Conservation (phyloP, 306 rosid genomes). For the Ormosia semicastrata region DNA sequence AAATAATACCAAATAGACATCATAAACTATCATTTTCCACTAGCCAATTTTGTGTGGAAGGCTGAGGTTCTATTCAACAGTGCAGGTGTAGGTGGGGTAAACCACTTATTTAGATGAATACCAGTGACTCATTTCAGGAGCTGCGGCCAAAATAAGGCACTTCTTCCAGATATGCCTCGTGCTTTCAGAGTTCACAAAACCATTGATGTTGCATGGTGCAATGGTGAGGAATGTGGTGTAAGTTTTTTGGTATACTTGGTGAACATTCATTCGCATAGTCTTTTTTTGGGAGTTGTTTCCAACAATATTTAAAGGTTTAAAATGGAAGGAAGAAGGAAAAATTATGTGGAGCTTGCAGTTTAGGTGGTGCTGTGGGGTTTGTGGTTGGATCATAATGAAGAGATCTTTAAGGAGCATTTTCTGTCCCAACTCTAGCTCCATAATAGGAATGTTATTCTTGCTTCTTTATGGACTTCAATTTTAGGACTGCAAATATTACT, state of each 20-base stretch:
- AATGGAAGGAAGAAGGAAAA: background rate
- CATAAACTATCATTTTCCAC: background rate
- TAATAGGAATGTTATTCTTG: background rate
- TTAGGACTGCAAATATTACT: conserved; percentile 17
- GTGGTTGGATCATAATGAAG: background rate
- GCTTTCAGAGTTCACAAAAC: background rate
- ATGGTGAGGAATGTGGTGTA: background rate
- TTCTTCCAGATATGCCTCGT: background rate
- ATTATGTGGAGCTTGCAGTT: background rate
- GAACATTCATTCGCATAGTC: background rate
- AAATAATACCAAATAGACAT: background rate
- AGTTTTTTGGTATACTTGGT: background rate
- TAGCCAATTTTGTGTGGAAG: background rate
- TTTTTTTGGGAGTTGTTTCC: background rate
- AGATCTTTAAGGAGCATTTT: conserved; percentile 1
- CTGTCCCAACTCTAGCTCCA: background rate
- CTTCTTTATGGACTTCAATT: background rate
- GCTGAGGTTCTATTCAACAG: conserved; percentile 12
- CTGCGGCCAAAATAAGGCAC: background rate
- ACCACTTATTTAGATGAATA: conserved; percentile 6
- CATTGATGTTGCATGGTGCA: background rate
- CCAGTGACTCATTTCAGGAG: conserved; percentile 8
- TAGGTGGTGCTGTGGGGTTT: background rate
- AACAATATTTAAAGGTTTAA: background rate
- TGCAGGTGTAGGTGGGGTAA: background rate